These are phyloP conservation scores for Fraxinus velutina DNA, from an alignment of 305 asterid genomes.

Conservation along the genomic window DNA sequence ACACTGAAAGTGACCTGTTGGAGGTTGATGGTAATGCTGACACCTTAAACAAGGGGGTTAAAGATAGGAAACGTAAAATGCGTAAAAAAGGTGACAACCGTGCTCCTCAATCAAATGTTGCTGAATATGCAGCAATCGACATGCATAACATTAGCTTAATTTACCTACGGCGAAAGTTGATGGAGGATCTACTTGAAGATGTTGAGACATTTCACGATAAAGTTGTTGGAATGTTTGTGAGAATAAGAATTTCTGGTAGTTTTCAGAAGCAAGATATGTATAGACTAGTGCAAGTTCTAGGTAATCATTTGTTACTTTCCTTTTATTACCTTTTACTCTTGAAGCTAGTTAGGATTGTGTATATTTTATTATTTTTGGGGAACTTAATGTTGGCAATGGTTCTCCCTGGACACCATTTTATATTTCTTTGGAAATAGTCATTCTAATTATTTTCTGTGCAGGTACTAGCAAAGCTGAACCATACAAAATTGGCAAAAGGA, in stretches of 20 bases:
- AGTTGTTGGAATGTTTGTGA: slow-evolving; percentile 85
- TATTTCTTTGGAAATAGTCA: background rate
- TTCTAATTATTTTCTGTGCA: slow-evolving; percentile 34
- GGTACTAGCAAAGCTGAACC: slow-evolving; percentile 89
- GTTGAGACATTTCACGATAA: slow-evolving; percentile 62
- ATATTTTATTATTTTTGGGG: slow-evolving; percentile 16
- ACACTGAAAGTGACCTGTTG: slow-evolving; percentile 66
- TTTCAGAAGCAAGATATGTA: slow-evolving; percentile 91
- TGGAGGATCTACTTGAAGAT: slow-evolving; percentile 97
- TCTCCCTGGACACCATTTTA: background rate
- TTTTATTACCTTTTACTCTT: slow-evolving; percentile 20
- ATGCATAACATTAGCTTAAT: slow-evolving; percentile 86
- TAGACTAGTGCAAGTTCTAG: slow-evolving; percentile 97
- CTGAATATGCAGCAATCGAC: slow-evolving; percentile 95
- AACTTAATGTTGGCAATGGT: slow-evolving; percentile 17
- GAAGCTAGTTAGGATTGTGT: slow-evolving; percentile 14
- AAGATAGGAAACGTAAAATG: slow-evolving; percentile 74
- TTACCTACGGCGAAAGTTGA: slow-evolving; percentile 83
- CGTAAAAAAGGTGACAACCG: slow-evolving; percentile 62
- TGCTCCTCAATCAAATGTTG: slow-evolving; percentile 80
- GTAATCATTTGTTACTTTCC: slow-evolving; percentile 36
- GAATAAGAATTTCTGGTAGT: slow-evolving; percentile 86
- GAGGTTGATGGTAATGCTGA: slow-evolving; percentile 65
- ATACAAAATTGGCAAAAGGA: slow-evolving; percentile 86
- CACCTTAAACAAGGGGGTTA: slow-evolving; percentile 45